Evolutionary conservation across 2,329 filamentous ascomycete genomes (phyloP), one percentile per base, ranked within the genome.

Genomic region (Xylariomycetidae sp.): DNA sequence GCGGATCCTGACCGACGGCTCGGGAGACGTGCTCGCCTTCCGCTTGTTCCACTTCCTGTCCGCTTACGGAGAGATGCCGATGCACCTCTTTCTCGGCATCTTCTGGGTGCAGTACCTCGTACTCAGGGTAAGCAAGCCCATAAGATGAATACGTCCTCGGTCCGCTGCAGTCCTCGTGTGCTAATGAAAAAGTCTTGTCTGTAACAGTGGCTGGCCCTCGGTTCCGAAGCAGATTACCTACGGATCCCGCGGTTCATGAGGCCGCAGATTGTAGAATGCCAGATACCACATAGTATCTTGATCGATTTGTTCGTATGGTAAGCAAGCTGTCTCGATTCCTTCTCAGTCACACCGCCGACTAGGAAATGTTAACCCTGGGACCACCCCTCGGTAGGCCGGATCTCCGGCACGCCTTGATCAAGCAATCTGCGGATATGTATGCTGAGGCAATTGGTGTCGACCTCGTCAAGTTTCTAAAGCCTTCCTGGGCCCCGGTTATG

Each of bases 371-470:
- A n/a, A n/a, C n/a, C n/a, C n/a, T n/a, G n/a, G n/a, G n/a, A n/a
- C 8, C 20, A n/a, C n/a, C n/a, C n/a, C n/a, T 23, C 8, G 8
- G 8, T 23, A 23, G 20, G 20, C 20, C 20, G 8, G 20, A 23
- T 23, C n/a, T 23, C 8, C 20, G 20, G n/a, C 20, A 23, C 8
- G 20, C 20, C 8, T n/a, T 23, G n/a, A 23, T 23, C 20, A 23
- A 23, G n/a, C n/a, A n/a, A n/a, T n/a, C n/a, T n/a, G n/a, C n/a
- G n/a, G n/a, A n/a, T n/a, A n/a, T n/a, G 33, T 14, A 41, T 34
- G 31, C 26, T 17, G 34, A 31, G 17, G 15, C 22, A 11, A 34
- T 27, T 30, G 10, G 26, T 18, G 22, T 43, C 13, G 28, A n/a
- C n/a, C n/a, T n/a, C n/a, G n/a, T n/a, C n/a, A n/a, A n/a, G n/a